These are phyloP conservation scores for Pseudogymnoascus sp. DNA, from an alignment of 2,329 filamentous ascomycete genomes.

Conservation along the genomic window DNA sequence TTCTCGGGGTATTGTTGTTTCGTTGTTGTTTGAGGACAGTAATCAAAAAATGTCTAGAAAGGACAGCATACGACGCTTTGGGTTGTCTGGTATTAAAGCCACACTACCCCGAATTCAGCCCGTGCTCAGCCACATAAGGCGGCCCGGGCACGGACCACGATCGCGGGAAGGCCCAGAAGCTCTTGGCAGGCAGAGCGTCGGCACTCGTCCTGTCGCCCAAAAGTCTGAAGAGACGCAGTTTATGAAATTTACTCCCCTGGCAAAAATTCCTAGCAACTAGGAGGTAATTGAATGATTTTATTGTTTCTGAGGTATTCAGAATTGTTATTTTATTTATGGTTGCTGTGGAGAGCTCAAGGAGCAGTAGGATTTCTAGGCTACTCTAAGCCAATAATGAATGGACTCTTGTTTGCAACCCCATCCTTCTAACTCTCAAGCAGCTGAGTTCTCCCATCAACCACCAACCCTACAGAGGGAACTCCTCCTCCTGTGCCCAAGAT, in stretches of 20 bases:
- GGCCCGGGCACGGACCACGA: not conserved
- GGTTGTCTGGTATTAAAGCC: not conserved
- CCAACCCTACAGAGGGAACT: not conserved
- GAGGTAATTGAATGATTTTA: not conserved
- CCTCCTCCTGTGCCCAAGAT: not conserved
- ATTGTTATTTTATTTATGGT: not conserved
- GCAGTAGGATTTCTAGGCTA: not conserved
- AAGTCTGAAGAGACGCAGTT: not conserved
- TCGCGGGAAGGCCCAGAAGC: not conserved
- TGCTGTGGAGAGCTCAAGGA: not conserved
- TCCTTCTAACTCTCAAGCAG: not conserved
- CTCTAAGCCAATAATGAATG: not conserved
- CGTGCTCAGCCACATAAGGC: not conserved
- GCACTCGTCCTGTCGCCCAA: not conserved
- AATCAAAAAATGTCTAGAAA: constrained; percentile 1
- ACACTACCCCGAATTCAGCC: not conserved
- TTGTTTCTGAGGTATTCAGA: not conserved
- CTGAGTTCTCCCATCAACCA: not conserved
- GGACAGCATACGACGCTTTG: constrained; percentile 3
- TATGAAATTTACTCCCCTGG: not conserved
- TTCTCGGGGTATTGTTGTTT: not conserved
- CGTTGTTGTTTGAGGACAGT: not conserved
- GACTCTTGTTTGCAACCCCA: not conserved
- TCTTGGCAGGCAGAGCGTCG: not conserved
- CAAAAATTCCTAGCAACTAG: not conserved